phyloP scores from a whole-genome alignment of 495 filamentous ascomycete species.

The Penicillium antarcticum region DNA sequence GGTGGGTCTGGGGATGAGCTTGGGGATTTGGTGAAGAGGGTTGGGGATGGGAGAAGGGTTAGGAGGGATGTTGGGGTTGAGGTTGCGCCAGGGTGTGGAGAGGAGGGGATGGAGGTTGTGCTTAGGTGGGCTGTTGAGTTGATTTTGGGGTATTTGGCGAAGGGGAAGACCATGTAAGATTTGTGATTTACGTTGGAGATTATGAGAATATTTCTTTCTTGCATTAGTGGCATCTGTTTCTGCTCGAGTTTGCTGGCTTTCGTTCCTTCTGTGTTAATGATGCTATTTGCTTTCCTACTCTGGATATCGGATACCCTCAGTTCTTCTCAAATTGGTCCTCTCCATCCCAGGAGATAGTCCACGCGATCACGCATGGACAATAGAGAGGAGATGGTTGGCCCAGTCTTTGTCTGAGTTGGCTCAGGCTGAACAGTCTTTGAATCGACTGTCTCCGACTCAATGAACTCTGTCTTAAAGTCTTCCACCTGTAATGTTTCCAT shows the following conservation, averaged over 20 bases:
- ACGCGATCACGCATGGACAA: slow-evolving; percentile 25
- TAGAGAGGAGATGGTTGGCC: neutral
- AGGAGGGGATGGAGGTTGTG: slow-evolving; percentile 30
- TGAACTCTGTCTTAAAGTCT: neutral
- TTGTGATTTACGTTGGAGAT: neutral
- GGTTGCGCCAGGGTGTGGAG: slow-evolving; percentile 37
- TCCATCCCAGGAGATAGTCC: slow-evolving; percentile 40
- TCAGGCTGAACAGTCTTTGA: neutral
- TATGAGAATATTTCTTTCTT: neutral
- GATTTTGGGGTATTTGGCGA: slow-evolving; percentile 22
- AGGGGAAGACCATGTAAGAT: neutral
- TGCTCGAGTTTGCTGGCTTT: neutral
- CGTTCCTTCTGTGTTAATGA: neutral
- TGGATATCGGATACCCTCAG: neutral
- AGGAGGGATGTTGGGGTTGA: slow-evolving; percentile 35
- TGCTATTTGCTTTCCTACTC: neutral
- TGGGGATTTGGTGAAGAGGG: slow-evolving; percentile 27
- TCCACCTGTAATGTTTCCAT: neutral
- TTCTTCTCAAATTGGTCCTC: slow-evolving; percentile 18
- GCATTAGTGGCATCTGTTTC: neutral
- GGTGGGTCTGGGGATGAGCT: neutral
- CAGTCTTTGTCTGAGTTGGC: neutral
- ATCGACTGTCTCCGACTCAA: neutral
- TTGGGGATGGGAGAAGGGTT: slow-evolving; percentile 33
- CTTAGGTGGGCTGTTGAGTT: slow-evolving; percentile 46